Percentiles rank a stretch among this genome's conserved stretches.
Evolutionary conservation across 495 filamentous ascomycete genomes (phyloP).

Genomic region (Cenococcum geophilum): DNA sequence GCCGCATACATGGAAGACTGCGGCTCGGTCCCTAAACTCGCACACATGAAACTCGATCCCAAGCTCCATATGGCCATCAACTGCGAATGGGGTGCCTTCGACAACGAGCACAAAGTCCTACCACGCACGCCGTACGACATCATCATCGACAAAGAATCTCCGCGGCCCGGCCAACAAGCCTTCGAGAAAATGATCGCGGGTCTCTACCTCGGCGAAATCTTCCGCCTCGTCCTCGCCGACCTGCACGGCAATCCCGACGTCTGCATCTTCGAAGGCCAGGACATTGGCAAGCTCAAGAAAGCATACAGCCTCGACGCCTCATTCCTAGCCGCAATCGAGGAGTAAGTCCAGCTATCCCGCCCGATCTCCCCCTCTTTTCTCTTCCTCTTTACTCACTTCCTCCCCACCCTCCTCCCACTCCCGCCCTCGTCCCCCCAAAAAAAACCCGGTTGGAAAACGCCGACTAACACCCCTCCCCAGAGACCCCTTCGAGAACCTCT

Average conservation of each 20-base stretch:
- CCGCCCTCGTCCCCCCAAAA: neutral
- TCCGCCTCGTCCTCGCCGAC: slow-evolving; percentile 83
- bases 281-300: slow-evolving; percentile 69
- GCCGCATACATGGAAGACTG: slow-evolving; percentile 96
- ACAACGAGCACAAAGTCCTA: slow-evolving; percentile 90
- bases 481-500: slow-evolving; percentile 90
- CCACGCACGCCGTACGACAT: slow-evolving; percentile 80
- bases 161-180: slow-evolving; percentile 88
- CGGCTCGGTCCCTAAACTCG: slow-evolving; percentile 88
- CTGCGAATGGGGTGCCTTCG: slow-evolving; percentile 98
- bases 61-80: slow-evolving; percentile 94
- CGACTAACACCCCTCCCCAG: slow-evolving; percentile 43
- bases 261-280: slow-evolving; percentile 76
- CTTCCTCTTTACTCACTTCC: too few relatives aligned
- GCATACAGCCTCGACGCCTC: slow-evolving; percentile 85
- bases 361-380: too few relatives aligned
- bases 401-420: neutral
- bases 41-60: slow-evolving; percentile 84
- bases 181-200: slow-evolving; percentile 99
- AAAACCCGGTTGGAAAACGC: too few relatives aligned
- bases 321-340: slow-evolving; percentile 92
- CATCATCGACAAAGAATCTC: slow-evolving; percentile 85
- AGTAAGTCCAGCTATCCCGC: slow-evolving; percentile 44
- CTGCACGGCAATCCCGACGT: slow-evolving; percentile 69
- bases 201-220: slow-evolving; percentile 90